Conservation (phyloP, 1,139 yeast genomes). For the Geotrichum klebahnii region DNA sequence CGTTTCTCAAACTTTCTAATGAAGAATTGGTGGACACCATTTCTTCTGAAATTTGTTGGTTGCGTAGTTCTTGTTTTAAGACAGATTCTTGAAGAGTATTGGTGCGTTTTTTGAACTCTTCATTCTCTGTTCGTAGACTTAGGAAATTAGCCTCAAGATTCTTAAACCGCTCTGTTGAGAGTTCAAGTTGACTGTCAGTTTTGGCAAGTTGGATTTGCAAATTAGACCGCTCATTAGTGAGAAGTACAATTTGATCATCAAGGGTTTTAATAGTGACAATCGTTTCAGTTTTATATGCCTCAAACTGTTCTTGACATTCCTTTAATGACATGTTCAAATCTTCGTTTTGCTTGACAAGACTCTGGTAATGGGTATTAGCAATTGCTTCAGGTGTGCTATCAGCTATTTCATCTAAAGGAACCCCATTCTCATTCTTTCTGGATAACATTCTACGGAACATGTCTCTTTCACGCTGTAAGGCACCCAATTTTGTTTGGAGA, state of each 20-base stretch:
- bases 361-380: constrained; percentile 25
- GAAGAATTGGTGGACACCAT: constrained; percentile 45
- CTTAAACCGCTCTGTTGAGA: constrained; percentile 46
- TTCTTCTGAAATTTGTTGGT: constrained; percentile 56
- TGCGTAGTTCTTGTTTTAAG: constrained; percentile 52
- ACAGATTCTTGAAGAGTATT: constrained; percentile 54
- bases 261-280: constrained; percentile 44
- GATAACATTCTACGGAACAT: constrained; percentile 49
- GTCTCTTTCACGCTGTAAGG: constrained; percentile 62
- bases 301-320: constrained; percentile 40
- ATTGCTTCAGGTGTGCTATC: constrained; percentile 30
- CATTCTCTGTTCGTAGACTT: constrained; percentile 45
- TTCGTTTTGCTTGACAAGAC: neutral
- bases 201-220: constrained; percentile 46
- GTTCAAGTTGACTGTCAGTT: constrained; percentile 45
- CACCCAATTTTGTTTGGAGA: constrained; percentile 48
- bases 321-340: constrained; percentile 36
- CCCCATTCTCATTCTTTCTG: constrained; percentile 29
- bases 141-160: constrained; percentile 40
- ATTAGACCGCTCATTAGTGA: constrained; percentile 50
- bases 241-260: constrained; percentile 41
- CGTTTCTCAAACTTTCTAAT: constrained; percentile 31
- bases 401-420: constrained; percentile 19
- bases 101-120: constrained; percentile 43
- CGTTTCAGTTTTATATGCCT: constrained; percentile 44